These are phyloP conservation scores for Fremontodendron californicum DNA, from an alignment of 345 rosid genomes.

Conservation along the genomic window DNA sequence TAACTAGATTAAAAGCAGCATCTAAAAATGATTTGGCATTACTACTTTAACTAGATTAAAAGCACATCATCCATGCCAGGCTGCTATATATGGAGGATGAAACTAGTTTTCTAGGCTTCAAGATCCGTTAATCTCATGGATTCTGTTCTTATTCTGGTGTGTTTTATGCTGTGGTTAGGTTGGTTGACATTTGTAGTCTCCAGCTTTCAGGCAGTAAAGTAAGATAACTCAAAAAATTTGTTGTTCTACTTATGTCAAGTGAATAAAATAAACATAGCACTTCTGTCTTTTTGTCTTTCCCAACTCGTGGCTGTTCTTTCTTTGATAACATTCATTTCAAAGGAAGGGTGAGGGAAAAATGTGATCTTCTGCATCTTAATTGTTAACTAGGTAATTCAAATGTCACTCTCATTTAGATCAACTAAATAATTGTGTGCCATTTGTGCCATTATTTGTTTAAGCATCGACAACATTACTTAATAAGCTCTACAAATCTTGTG, in stretches of 20 bases:
- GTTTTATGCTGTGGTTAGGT: background rate
- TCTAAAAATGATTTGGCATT: background rate
- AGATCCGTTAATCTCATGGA: background rate
- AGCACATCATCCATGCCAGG: background rate
- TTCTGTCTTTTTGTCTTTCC: background rate
- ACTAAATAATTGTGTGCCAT: background rate
- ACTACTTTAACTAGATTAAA: background rate
- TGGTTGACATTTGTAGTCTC: background rate
- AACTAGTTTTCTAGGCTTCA: conserved; percentile 5
- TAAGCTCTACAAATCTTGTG: background rate
- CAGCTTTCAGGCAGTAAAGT: background rate
- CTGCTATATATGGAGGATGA: background rate
- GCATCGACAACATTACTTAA: background rate
- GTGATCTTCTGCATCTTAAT: background rate
- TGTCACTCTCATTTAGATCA: background rate
- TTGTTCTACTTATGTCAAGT: background rate
- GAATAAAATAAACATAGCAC: background rate
- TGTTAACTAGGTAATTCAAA: background rate
- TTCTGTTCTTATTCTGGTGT: background rate
- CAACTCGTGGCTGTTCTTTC: background rate
- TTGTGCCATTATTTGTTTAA: background rate
- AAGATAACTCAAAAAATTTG: background rate
- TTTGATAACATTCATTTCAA: background rate
- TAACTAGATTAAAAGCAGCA: conserved; percentile 2
- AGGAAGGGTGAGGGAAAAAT: background rate